Evolutionary conservation across 208 protist genomes (phyloP).

Genomic region (Crithidia brevicula): DNA sequence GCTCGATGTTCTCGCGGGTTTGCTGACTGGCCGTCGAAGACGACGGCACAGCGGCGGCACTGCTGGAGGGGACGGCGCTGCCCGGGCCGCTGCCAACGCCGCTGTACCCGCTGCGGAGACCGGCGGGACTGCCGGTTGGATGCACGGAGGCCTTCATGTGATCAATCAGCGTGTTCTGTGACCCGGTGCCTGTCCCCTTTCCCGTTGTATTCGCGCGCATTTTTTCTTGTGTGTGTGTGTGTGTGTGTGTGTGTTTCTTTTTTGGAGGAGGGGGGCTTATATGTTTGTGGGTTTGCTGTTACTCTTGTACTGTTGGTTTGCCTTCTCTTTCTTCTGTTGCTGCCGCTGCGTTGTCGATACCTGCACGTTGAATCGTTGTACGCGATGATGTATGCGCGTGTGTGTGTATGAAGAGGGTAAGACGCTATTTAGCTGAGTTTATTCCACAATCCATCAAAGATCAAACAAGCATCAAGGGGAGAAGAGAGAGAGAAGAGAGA

Average conservation of each 20-base stretch:
- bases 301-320: too few relatives aligned
- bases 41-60: neutral
- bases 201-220: conserved; percentile 8
- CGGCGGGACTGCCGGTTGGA: neutral
- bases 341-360: too few relatives aligned
- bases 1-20: conserved; percentile 63
- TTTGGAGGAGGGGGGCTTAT: neutral
- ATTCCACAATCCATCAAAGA: too few relatives aligned
- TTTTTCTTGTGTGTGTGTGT: neutral
- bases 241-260: neutral
- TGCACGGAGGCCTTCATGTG: conserved; percentile 55
- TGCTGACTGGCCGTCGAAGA: conserved; percentile 33
- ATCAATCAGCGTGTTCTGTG: conserved; percentile 42
- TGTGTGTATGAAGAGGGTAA: too few relatives aligned
- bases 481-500: too few relatives aligned
- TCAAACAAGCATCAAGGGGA: too few relatives aligned
- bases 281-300: too few relatives aligned
- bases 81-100: conserved; percentile 14
- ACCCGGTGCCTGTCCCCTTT: neutral
- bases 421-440: too few relatives aligned
- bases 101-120: conserved; percentile 29
- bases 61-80: conserved; percentile 12
- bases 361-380: too few relatives aligned
- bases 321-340: too few relatives aligned
- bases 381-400: too few relatives aligned